Evolutionary conservation across 371 early-diverging fungal species (phyloP), one percentile per base, ranked within the genome.

Genomic region (Mucor indicus): DNA sequence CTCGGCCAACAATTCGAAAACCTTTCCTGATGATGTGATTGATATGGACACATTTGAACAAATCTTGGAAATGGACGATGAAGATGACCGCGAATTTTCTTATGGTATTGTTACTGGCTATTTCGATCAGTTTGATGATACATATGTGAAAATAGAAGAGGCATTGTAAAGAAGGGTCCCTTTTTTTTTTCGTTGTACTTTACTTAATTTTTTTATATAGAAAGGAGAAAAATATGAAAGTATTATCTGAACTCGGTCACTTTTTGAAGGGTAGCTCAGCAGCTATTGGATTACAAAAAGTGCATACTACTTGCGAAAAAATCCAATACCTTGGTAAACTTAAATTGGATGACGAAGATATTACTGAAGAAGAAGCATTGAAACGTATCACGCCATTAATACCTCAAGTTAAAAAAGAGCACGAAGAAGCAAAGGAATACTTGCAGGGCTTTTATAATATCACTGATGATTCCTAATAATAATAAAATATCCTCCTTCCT

Each of bases 191-290:
- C 30, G 30, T 29, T 12, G 12, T 8, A 33, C 6, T 11, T 13
- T 47, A 22, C 12, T 13, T n/a, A n/a, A n/a, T 33, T 19, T 38
- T 10, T 35, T 41, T 15, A 17, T 57, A 16, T 65, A 90, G 90
- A 52, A 50, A 69, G 30, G 72, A 60, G 30, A 77, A 85, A 38
- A 86, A 95, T 57, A 70, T 94, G 10, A 50, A 59, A 1, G 74
- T 79, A 53, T 74, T 93, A 10, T 90, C 90, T 16, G 71, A 83
- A 36, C 76, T 90, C 27, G 96, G 94, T 2, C 96, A 95, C 54
- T 95, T 91, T 55, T 73, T 94, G 37, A 95, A 95, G 59, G 96
- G 96, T 13, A 87, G 89, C 44, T 92, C 93, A 17, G 92, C 93
- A 12, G 88, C 92, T 4, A 78, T 95, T 36, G 96, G 96, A 9